Conservation (phyloP, 2,329 filamentous ascomycete species). For the Venturia pyrina region DNA sequence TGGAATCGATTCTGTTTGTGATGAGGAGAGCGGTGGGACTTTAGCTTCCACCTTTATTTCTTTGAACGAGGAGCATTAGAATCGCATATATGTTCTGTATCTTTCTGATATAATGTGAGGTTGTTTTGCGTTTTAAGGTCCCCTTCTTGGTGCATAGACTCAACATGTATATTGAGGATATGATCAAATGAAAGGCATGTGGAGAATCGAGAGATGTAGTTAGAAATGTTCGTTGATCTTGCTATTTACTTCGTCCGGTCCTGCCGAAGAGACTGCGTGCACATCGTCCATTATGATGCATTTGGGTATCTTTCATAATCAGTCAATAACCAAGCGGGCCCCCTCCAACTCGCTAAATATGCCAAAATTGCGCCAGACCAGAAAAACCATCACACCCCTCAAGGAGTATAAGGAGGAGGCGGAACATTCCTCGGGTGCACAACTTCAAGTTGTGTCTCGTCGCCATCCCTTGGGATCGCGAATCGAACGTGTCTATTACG, state of each 20-base stretch:
- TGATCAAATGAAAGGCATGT: too few relatives aligned
- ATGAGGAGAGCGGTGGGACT: too few relatives aligned
- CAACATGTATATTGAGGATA: too few relatives aligned
- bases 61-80: too few relatives aligned
- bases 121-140: too few relatives aligned
- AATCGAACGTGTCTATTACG: background rate
- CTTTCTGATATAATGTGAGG: too few relatives aligned
- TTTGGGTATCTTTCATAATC: background rate
- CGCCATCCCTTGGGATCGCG: background rate
- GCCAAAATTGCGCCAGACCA: background rate
- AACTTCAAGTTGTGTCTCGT: background rate
- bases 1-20: too few relatives aligned
- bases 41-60: too few relatives aligned
- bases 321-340: background rate
- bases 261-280: background rate
- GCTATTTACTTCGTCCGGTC: background rate
- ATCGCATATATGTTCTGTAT: too few relatives aligned
- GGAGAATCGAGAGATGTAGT: too few relatives aligned
- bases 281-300: background rate
- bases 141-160: too few relatives aligned
- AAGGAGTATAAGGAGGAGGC: background rate
- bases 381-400: background rate
- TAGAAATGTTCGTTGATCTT: background rate
- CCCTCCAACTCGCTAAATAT: background rate
- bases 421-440: slow-evolving; percentile 1